These are phyloP conservation scores for Chrysanthemum seticuspe DNA, from an alignment of 129 eudicot genomes.

Conservation along the genomic window DNA sequence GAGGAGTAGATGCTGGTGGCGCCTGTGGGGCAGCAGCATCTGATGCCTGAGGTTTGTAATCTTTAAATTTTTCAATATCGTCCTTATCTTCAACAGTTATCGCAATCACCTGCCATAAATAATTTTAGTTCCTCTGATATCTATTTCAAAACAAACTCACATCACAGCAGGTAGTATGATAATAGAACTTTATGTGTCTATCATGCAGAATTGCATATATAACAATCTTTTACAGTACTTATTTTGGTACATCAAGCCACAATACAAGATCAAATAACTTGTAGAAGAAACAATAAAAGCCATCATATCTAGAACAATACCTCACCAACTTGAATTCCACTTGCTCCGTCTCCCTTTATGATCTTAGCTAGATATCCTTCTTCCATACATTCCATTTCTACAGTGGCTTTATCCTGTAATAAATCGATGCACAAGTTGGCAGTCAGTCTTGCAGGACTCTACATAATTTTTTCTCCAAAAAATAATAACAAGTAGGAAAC, in stretches of 20 bases:
- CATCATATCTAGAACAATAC: slow-evolving; percentile 32
- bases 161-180: background rate
- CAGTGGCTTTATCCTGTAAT: slow-evolving; percentile 90
- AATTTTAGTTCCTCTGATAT: slow-evolving; percentile 13
- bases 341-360: slow-evolving; percentile 86
- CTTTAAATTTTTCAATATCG: slow-evolving; percentile 75
- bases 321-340: slow-evolving; percentile 96
- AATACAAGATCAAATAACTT: background rate
- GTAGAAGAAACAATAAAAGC: slow-evolving; percentile 5
- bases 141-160: background rate
- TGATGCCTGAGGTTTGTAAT: slow-evolving; percentile 71
- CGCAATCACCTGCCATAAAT: slow-evolving; percentile 68
- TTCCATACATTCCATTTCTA: slow-evolving; percentile 99
- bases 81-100: slow-evolving; percentile 94
- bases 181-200: background rate
- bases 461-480: no score
- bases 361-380: slow-evolving; percentile 95
- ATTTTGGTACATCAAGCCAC: background rate
- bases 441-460: slow-evolving; percentile 8
- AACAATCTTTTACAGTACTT: background rate
- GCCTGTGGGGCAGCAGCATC: slow-evolving; percentile 55
- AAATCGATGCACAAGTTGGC: slow-evolving; percentile 11
- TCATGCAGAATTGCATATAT: background rate
- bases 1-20: slow-evolving; percentile 58
- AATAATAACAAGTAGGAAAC: background rate